Evolutionary conservation across 2,329 filamentous ascomycete genomes (phyloP).

Genomic region (Cercospora sesami): DNA sequence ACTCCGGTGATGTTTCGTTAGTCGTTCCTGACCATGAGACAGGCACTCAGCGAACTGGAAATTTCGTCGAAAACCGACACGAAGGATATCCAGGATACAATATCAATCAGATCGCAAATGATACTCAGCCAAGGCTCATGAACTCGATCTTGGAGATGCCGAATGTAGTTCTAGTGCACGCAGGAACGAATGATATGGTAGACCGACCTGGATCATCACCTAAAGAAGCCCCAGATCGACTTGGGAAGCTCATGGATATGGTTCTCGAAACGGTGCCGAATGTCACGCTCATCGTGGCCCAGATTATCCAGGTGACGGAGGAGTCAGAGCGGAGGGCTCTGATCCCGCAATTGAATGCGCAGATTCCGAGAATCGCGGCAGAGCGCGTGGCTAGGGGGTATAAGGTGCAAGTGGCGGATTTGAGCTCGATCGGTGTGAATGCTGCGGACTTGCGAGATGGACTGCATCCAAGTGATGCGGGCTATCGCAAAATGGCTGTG

Average conservation of each 20-base stretch:
- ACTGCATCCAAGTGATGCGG: constrained; percentile 19
- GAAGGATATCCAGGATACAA: constrained; percentile 18
- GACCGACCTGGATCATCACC: not conserved
- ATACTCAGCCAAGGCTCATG: constrained; percentile 7
- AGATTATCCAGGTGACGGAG: constrained; percentile 10
- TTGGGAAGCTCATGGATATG: constrained; percentile 21
- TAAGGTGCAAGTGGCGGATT: constrained; percentile 17
- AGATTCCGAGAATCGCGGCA: constrained; percentile 7
- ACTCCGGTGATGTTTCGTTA: not conserved
- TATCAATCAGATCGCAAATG: constrained; percentile 9
- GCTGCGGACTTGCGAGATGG: constrained; percentile 15
- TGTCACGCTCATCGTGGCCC: constrained; percentile 19
- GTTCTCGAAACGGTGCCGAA: constrained; percentile 18
- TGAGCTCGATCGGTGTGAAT: constrained; percentile 16
- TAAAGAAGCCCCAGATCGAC: constrained; percentile 10
- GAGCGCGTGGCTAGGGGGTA: constrained; percentile 11
- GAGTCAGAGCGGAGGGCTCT: not conserved
- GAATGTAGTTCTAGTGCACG: constrained; percentile 23
- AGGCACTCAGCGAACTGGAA: constrained; percentile 10
- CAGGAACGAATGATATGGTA: constrained; percentile 23
- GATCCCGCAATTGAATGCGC: constrained; percentile 8
- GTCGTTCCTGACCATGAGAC: not conserved
- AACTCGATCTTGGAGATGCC: constrained; percentile 7
- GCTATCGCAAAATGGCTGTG: constrained; percentile 18
- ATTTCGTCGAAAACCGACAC: constrained; percentile 13